These are phyloP conservation scores for Aspergillus sclerotiicarbonarius DNA, from an alignment of 495 filamentous ascomycete species.

Conservation along the genomic window DNA sequence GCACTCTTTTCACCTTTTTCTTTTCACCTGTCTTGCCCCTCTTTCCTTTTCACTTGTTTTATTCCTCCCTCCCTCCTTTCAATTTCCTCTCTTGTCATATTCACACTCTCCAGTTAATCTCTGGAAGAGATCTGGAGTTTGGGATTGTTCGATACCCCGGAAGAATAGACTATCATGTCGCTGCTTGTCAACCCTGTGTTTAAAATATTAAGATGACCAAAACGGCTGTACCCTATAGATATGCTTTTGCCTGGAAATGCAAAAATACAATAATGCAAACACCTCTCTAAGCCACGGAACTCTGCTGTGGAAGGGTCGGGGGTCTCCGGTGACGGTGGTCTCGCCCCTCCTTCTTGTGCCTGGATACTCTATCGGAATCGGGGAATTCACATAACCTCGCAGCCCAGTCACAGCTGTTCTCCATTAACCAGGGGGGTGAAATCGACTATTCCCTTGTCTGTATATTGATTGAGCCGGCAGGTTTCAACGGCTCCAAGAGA, in stretches of 20 bases:
- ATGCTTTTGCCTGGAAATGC: conserved; percentile 1
- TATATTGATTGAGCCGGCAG: neutral
- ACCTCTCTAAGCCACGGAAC: neutral
- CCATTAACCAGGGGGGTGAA: no score
- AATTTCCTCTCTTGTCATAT: neutral
- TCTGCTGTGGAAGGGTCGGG: no score
- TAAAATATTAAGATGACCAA: conserved; percentile 9
- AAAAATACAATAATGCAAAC: neutral
- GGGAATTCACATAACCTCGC: no score
- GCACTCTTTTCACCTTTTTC: neutral
- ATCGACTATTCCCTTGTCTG: no score
- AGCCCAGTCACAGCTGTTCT: no score
- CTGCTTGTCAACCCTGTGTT: conserved; percentile 11
- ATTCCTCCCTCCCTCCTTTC: neutral
- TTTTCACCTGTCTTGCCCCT: neutral
- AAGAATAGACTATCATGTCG: conserved; percentile 20
- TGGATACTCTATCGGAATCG: no score
- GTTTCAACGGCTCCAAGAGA: neutral
- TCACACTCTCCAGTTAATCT: conserved; percentile 5
- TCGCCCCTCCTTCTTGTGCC: no score
- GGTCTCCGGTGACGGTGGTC: no score
- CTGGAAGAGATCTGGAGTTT: conserved; percentile 22
- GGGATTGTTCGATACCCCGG: conserved; percentile 30
- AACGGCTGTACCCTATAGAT: conserved; percentile 17
- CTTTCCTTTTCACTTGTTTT: conserved; percentile 6